phyloP scores from a whole-genome alignment of 805 yeast species.

The Lipomyces yamadae region DNA sequence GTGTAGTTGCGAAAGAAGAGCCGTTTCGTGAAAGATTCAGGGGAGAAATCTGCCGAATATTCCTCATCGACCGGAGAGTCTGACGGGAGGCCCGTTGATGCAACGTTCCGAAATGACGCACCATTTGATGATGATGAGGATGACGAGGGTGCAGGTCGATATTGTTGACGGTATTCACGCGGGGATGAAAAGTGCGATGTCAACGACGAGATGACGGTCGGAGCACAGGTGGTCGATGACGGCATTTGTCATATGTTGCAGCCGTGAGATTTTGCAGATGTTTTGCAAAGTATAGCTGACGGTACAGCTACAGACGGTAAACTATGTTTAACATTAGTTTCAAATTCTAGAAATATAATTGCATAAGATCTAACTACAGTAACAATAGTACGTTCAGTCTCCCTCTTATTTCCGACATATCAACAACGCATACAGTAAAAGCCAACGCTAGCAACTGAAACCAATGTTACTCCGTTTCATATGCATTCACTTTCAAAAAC shows the following conservation, averaged over 20 bases:
- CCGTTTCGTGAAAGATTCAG: constrained; percentile 30
- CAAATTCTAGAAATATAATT: no score
- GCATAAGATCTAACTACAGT: no score
- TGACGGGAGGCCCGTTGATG: neutral
- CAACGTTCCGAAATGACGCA: constrained; percentile 3
- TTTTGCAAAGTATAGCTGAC: neutral
- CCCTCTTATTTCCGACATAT: no score
- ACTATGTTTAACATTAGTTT: no score
- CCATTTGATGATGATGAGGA: neutral
- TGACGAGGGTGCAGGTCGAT: neutral
- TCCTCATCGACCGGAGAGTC: constrained; percentile 18
- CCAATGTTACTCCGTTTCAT: neutral
- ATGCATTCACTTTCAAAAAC: neutral
- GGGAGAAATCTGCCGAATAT: constrained; percentile 35
- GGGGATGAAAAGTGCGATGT: constrained; percentile 12
- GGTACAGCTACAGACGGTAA: no score
- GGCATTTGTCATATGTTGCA: neutral
- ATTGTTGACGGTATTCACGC: constrained; percentile 16
- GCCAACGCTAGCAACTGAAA: neutral
- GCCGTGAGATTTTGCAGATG: neutral
- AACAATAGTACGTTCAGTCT: no score
- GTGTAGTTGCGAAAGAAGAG: neutral
- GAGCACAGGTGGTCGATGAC: neutral
- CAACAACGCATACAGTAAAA: no score
- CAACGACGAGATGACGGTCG: constrained; percentile 4